Percentiles rank a stretch among this genome's conserved stretches.
These are phyloP conservation scores for Populus euphratica DNA, from an alignment of 345 rosid genomes.

Conservation along the genomic window DNA sequence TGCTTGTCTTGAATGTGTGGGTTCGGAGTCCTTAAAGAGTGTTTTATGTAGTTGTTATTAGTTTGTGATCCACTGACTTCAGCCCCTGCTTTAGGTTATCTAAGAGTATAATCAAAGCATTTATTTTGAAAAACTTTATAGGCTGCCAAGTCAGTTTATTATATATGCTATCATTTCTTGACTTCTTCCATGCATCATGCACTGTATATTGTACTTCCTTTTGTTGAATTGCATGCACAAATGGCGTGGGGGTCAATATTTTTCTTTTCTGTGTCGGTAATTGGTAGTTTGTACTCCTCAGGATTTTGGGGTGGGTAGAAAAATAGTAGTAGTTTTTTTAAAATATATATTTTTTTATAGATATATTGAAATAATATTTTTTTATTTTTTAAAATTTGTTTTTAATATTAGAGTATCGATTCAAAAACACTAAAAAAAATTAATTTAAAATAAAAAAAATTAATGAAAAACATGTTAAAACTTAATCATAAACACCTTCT, in stretches of 20 bases:
- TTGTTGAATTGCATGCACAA: conserved; percentile 17
- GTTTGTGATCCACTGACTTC: conserved; percentile 13
- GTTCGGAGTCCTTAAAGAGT: background rate
- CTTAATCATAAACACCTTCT: background rate
- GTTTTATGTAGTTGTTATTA: conserved; percentile 1
- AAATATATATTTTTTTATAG: too few relatives aligned
- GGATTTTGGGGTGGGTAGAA: background rate
- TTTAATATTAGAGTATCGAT: too few relatives aligned
- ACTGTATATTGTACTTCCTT: background rate
- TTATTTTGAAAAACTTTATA: background rate
- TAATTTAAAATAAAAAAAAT: too few relatives aligned
- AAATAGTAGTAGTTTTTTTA: too few relatives aligned
- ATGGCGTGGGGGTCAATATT: background rate
- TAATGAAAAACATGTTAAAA: too few relatives aligned
- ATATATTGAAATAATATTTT: too few relatives aligned
- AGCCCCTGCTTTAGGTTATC: conserved; percentile 2
- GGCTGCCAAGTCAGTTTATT: conserved; percentile 5
- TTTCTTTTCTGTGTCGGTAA: background rate
- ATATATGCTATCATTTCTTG: background rate
- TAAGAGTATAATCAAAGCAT: conserved; percentile 11
- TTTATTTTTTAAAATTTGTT: too few relatives aligned
- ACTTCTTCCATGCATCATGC: conserved; percentile 7
- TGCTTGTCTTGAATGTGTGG: background rate
- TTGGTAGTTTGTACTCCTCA: background rate
- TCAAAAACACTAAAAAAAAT: too few relatives aligned